Evolutionary conservation across 2,329 filamentous ascomycete species (phyloP), one percentile per base, ranked within the genome.

Genomic region (Fusarium phyllophilum): DNA sequence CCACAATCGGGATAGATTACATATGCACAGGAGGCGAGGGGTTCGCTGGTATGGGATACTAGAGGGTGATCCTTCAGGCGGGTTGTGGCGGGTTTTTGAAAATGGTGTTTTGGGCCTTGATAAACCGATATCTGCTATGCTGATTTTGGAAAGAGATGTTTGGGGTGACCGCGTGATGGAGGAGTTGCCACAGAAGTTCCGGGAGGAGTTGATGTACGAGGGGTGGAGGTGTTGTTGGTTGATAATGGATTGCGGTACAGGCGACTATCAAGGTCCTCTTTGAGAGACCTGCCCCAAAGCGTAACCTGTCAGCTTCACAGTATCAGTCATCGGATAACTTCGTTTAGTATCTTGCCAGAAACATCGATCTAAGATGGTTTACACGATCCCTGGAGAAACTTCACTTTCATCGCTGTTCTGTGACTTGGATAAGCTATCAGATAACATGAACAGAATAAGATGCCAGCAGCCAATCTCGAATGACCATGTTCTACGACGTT

Each of bases 71-170:
- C 42, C 9, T 39, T 39, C 12, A 15, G 18, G n/a, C 45, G 57
- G 62, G 34, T 54, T 63, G 46, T 18, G 48, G 24, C 57, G 62
- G 62, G 12, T 46, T 58, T 36, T 29, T 26, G 45, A 39, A n/a
- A 33, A 39, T 29, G 39, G 14, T 44, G 38, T 24, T 51, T 44
- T 57, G 29, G 14, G 46, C 54, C 54, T 68, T 52, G 44, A 41
- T 51, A 62, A 68, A 68, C 56, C 38, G 64, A 52, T 68, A 13
- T 20, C 26, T 24, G 17, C 49, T 49, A 59, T 42, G 33, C 64
- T 66, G 20, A 38, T 66, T 51, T 15, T 22, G 33, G 51, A 48
- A 67, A 44, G 33, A 44, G 42, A 31, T 36, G 22, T 33, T 48
- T 15, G 24, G 14, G 5, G 18, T 33, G 54, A 29, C 2, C 49